Evolutionary conservation across 768 basidiomycete species (phyloP).

Genomic region (Dentipellis sp.): DNA sequence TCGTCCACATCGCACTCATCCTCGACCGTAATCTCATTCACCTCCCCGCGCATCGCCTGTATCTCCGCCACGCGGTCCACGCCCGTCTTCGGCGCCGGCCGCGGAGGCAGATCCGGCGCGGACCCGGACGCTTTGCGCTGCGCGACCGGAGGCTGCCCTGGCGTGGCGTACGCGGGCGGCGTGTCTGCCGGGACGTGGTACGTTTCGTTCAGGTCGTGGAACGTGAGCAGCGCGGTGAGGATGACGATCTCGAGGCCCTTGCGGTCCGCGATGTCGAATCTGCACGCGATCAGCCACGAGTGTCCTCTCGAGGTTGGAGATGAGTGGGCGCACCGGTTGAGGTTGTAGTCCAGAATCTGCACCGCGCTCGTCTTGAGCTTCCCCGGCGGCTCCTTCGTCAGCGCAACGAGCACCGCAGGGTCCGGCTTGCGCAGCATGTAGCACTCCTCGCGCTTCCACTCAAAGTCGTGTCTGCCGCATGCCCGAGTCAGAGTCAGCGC

Average conservation of each 20-base stretch:
- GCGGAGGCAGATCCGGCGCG: conserved; percentile 45
- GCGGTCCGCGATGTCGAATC: conserved; percentile 78
- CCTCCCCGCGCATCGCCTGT: conserved; percentile 56
- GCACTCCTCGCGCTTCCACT: conserved; percentile 82
- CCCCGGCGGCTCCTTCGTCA: conserved; percentile 69
- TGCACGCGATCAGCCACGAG: conserved; percentile 18
- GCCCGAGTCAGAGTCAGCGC: neutral
- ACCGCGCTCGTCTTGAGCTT: conserved; percentile 54
- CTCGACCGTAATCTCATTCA: conserved; percentile 65
- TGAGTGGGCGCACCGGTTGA: conserved; percentile 46
- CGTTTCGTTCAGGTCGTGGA: conserved; percentile 59
- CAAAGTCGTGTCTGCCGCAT: conserved; percentile 59
- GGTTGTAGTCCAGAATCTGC: conserved; percentile 80
- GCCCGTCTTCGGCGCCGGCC: conserved; percentile 55
- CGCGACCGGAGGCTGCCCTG: neutral
- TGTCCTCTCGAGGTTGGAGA: neutral
- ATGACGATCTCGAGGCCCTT: conserved; percentile 83
- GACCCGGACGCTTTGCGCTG: conserved; percentile 14
- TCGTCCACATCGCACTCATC: conserved; percentile 57
- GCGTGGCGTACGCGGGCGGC: neutral
- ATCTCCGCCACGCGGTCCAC: conserved; percentile 64
- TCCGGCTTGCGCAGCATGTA: conserved; percentile 80
- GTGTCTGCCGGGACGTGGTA: conserved; percentile 26
- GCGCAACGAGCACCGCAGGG: conserved; percentile 75
- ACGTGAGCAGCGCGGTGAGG: conserved; percentile 66